Base-by-base conservation (phyloP, 208 protist genomes). In the Leishmania mexicana region DNA sequence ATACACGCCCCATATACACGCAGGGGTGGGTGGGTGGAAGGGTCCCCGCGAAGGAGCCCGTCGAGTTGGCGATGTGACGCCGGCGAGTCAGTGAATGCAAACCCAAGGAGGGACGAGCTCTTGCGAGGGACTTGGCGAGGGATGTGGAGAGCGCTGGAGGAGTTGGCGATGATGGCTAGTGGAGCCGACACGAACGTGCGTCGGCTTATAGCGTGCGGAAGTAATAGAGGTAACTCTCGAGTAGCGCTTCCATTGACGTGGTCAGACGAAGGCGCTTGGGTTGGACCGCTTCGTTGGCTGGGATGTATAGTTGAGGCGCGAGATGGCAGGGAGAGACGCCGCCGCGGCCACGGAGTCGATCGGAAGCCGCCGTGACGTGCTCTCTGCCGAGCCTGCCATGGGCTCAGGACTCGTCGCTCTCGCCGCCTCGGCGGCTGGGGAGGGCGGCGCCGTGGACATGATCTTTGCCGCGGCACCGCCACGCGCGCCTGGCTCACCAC, bases 241-340 rank as follows among this genome's bases (percentile, higher is more conserved):
- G 62, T 38, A n/a, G 38, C 17, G 21, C 65, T 11, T n/a, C 28
- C 40, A 72, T 47, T 19, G 21, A 53, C 68, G 51, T n/a, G 19
- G 24, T 64, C 83, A 74, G 17, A 83, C 79, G 45, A 83, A 83
- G 28, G 79, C 79, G 62, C 83, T 82, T 5, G 83, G 78, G 79
- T 83, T 83, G 17, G 42, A 72, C n/a, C 76, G 74, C 54, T 35
- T 24, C 62, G 81, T 75, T 51, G 81, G 51, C 28, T 15, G 49
- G 38, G 54, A 58, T 24, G 65, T 83, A 75, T 85, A 85, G 51
- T 73, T 85, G 47, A 83, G 75, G 10, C 82, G 77, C 19, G 84
- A 87, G 31, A 90, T 81, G 47, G 62, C 85, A 4, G 81, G 77
- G 13, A 85, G 81, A 24, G 60, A 64, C 35, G 78, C 45, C 75